phyloP scores from a whole-genome alignment of 176 grass and related monocot species.

The Miscanthus lutarioriparius region DNA sequence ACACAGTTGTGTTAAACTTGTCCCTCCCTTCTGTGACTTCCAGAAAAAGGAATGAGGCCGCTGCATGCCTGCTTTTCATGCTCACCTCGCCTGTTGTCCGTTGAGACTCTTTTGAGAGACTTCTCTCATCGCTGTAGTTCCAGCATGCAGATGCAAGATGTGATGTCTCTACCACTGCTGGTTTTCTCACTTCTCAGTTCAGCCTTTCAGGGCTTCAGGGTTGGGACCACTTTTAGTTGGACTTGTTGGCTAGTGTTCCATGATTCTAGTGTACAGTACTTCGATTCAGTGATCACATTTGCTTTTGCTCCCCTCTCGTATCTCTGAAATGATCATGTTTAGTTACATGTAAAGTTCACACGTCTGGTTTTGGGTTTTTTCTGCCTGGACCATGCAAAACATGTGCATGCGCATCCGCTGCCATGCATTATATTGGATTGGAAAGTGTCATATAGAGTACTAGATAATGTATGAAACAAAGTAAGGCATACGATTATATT shows the following conservation, averaged over 20 bases:
- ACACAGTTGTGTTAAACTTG: conserved; percentile 36
- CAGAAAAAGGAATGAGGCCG: conserved; percentile 16
- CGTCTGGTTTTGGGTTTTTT: background rate
- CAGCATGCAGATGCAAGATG: background rate
- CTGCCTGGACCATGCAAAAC: background rate
- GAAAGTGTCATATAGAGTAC: background rate
- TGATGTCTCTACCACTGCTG: conserved; percentile 9
- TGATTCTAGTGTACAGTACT: background rate
- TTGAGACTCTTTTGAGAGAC: conserved; percentile 20
- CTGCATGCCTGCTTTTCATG: background rate
- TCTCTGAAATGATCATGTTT: background rate
- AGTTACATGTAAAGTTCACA: background rate
- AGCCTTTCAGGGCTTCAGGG: conserved; percentile 25
- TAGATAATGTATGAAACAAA: background rate
- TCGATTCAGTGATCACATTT: conserved; percentile 8
- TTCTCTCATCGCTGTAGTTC: conserved; percentile 9
- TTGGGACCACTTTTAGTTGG: conserved; percentile 22
- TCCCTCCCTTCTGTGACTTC: conserved; percentile 33
- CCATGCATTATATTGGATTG: background rate
- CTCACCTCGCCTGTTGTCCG: conserved; percentile 19
- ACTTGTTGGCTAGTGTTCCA: conserved; percentile 8
- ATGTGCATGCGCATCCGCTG: too few species aligned
- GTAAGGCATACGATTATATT: too few species aligned
- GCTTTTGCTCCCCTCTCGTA: background rate
- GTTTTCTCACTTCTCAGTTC: conserved; percentile 16